Evolutionary conservation across 345 rosid species (phyloP).

Genomic region (Lumnitzera racemosa): DNA sequence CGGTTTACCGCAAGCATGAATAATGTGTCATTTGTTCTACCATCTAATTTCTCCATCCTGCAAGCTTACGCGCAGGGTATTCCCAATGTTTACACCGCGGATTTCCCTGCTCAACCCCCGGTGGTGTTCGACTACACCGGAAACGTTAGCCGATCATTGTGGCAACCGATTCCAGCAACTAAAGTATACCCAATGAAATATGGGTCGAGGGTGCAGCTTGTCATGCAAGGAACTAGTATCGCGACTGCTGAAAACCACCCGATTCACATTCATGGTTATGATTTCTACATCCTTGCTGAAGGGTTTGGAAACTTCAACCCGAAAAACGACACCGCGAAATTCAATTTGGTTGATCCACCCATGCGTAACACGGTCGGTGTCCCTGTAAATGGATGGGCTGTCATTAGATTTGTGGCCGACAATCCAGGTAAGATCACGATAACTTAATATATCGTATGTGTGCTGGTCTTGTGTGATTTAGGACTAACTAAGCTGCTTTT

Average conservation of each 20-base stretch:
- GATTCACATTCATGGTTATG: conserved; percentile 89
- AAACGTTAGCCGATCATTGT: conserved; percentile 57
- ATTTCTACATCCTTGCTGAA: conserved; percentile 73
- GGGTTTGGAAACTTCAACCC: conserved; percentile 91
- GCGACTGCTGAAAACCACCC: conserved; percentile 86
- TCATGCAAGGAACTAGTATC: conserved; percentile 77
- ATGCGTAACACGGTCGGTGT: conserved; percentile 77
- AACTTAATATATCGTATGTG: no score
- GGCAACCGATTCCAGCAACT: conserved; percentile 65
- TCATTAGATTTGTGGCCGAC: conserved; percentile 85
- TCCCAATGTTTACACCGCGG: conserved; percentile 76
- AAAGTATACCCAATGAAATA: conserved; percentile 58
- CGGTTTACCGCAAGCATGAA: conserved; percentile 86
- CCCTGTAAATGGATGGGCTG: conserved; percentile 83
- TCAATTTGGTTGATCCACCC: conserved; percentile 89
- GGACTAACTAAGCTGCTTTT: background rate
- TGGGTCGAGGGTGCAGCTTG: conserved; percentile 74
- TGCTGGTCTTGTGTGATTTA: no score
- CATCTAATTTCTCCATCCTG: conserved; percentile 53
- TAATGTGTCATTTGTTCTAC: conserved; percentile 75
- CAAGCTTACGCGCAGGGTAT: conserved; percentile 62
- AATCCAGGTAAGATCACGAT: conserved; percentile 60
- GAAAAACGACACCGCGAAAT: conserved; percentile 51
- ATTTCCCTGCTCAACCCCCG: conserved; percentile 69
- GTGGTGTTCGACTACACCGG: conserved; percentile 73